Evolutionary conservation across 257 asterid genomes (phyloP).

Genomic region (Solanum arcanum): DNA sequence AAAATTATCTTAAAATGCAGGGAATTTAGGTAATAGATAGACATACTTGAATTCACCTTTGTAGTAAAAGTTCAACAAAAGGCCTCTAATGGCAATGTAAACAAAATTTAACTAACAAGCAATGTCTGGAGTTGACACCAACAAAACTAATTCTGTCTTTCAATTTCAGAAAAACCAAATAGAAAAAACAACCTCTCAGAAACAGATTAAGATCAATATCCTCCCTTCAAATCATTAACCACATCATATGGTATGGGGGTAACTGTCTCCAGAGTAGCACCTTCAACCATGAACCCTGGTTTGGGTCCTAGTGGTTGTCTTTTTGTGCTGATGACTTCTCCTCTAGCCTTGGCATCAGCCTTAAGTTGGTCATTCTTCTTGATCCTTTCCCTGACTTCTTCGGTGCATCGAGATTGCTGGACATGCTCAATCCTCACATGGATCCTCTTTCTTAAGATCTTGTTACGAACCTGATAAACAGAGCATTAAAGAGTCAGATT

Average conservation of each 20-base stretch:
- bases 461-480: conserved; percentile 52
- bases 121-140: background rate
- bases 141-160: background rate
- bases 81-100: background rate
- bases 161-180: background rate
- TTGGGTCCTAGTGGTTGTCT: conserved; percentile 80
- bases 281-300: conserved; percentile 77
- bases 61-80: background rate
- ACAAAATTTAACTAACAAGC: background rate
- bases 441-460: conserved; percentile 51
- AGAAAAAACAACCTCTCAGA: background rate
- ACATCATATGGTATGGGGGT: conserved; percentile 92
- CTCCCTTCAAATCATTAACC: conserved; percentile 91
- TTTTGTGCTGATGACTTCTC: conserved; percentile 63
- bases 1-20: background rate
- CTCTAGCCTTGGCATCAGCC: conserved; percentile 63
- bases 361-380: conserved; percentile 58
- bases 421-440: conserved; percentile 77
- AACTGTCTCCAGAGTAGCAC: conserved; percentile 66
- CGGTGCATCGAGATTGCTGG: conserved; percentile 60
- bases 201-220: conserved; percentile 25
- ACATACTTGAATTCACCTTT: background rate
- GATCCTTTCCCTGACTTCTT: conserved; percentile 40
- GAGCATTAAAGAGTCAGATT: background rate
- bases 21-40: background rate